Evolutionary conservation across 805 yeast genomes (phyloP).

Genomic region (Barnettozyma californica): DNA sequence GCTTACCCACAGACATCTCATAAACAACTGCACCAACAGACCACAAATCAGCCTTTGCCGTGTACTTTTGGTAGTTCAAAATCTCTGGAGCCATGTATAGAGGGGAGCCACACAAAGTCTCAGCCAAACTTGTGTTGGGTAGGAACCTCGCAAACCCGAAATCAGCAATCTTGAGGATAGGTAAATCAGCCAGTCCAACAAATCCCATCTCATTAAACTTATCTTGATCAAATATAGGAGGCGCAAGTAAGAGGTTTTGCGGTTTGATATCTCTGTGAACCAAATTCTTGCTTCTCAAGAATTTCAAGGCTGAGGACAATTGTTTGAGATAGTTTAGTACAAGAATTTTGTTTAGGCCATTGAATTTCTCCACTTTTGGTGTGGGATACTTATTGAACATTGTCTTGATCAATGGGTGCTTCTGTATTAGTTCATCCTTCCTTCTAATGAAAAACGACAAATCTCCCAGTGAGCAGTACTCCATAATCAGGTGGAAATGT

Average conservation of each 20-base stretch:
- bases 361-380: constrained; percentile 52
- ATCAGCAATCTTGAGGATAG: constrained; percentile 90
- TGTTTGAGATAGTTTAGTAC: constrained; percentile 85
- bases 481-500: constrained; percentile 90
- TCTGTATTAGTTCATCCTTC: constrained; percentile 61
- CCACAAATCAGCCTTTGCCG: constrained; percentile 97
- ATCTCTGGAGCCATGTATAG: constrained; percentile 99
- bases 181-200: constrained; percentile 83
- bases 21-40: constrained; percentile 94
- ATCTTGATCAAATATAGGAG: constrained; percentile 65
- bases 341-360: constrained; percentile 74
- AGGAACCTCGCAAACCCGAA: constrained; percentile 95
- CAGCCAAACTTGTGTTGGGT: constrained; percentile 92
- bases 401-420: constrained; percentile 74
- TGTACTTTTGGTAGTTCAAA: constrained; percentile 86
- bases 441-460: constrained; percentile 79
- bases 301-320: constrained; percentile 75
- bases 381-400: constrained; percentile 80
- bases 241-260: constrained; percentile 75
- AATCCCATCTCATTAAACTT: constrained; percentile 49
- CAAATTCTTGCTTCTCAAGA: constrained; percentile 74
- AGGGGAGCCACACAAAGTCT: constrained; percentile 96
- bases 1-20: constrained; percentile 95
- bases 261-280: constrained; percentile 97
- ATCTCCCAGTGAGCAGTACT: constrained; percentile 94